Evolutionary conservation across 2,329 filamentous ascomycete species (phyloP), one percentile per base, ranked within the genome.

Genomic region (Dissoconium aciculare): DNA sequence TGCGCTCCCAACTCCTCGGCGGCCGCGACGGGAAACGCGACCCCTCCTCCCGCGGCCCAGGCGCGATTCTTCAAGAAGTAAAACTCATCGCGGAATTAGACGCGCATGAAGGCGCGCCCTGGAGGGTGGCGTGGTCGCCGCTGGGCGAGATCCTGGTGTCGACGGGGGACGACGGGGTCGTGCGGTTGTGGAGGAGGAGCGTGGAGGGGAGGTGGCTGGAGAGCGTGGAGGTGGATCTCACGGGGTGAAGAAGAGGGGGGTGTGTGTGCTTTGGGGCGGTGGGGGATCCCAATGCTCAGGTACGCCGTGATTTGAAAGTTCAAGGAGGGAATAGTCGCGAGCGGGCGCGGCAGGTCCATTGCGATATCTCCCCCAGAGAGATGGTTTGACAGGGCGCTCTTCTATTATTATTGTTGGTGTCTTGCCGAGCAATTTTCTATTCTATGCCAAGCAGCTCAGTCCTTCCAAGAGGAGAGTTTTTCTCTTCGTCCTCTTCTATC

Each of bases 161-260:
- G 24, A 79, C 78, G 1, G 79, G 79, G 3, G 80, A 87, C 40
- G 78, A 85, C 51, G 80, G 78, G 8, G 69, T 55, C 5, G 56
- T 63, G 15, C 54, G 59, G 26, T 55, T 62, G 11, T 66, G 62
- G 62, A 64, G 64, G 50, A 63, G 59, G 48, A 56, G 57, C 5
- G 48, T 58, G 30, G 59, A 62, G 27, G 59, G 58, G 17, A 55
- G 57, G 32, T 66, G 62, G 62, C 44, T 58, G 4, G 60, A 64
- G 41, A 63, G 62, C 33, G 56, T 60, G 9, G 59, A 64, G 43
- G 59, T 65, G 21, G 59, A 63, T 36, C 55, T 53, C 5, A 32
- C 41, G 13, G 27, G 27, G 19, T 23, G 8, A 23, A n/a, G n/a
- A n/a, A n/a, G n/a, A n/a, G n/a, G n/a, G n/a, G 17, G 32, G 26